Evolutionary conservation across 2,329 filamentous ascomycete genomes (phyloP).

Genomic region (Hypoxylon rubiginosum): DNA sequence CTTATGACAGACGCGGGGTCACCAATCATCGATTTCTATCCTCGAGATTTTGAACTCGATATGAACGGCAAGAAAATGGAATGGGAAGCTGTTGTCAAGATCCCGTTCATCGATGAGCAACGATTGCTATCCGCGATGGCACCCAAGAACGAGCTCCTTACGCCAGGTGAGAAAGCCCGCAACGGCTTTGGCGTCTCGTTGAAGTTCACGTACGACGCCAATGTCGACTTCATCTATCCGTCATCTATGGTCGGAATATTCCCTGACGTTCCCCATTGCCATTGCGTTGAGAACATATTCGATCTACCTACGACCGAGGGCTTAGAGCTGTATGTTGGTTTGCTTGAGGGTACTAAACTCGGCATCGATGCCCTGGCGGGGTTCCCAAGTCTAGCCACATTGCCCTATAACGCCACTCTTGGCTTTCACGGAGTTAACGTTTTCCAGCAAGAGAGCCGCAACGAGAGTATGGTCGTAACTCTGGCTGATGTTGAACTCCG

Average conservation of each 20-base stretch:
- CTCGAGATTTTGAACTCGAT: constrained; percentile 94
- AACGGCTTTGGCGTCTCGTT: constrained; percentile 93
- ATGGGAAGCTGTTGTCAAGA: constrained; percentile 99
- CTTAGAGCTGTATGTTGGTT: constrained; percentile 83
- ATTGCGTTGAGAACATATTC: constrained; percentile 95
- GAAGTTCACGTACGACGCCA: constrained; percentile 89
- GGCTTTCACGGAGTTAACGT: constrained; percentile 93
- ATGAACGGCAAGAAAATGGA: constrained; percentile 99
- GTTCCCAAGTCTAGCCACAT: constrained; percentile 89
- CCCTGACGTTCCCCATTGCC: constrained; percentile 87
- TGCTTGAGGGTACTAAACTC: constrained; percentile 86
- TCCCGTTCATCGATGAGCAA: constrained; percentile 96
- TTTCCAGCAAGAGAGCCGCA: constrained; percentile 95
- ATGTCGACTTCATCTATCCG: constrained; percentile 84
- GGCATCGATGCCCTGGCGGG: constrained; percentile 88
- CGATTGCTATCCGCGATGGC: constrained; percentile 88
- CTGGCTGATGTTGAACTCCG: constrained; percentile 80
- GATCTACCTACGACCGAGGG: constrained; percentile 94
- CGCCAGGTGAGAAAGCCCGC: constrained; percentile 80
- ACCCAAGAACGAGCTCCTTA: constrained; percentile 83
- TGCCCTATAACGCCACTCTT: constrained; percentile 85
- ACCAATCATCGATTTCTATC: constrained; percentile 98
- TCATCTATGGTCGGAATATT: constrained; percentile 92
- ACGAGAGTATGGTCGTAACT: constrained; percentile 95
- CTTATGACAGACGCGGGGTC: constrained; percentile 93